Evolutionary conservation across 495 filamentous ascomycete genomes (phyloP), one percentile per base, ranked within the genome.

Genomic region (Penicillium cinerascens): DNA sequence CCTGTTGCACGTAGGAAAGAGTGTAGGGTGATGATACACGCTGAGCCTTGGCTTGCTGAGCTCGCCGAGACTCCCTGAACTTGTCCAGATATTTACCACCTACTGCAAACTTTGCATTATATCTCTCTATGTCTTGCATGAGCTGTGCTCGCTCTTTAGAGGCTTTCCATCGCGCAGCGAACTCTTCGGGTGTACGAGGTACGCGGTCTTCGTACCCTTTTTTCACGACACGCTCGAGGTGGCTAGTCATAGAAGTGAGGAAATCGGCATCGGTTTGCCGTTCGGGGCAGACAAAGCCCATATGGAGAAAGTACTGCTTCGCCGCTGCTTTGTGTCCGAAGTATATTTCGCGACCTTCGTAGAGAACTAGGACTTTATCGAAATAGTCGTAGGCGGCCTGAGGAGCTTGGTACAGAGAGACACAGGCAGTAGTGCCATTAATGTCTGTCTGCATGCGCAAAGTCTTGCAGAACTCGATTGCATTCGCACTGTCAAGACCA

Each of bases 401-500:
- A 29, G 81, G 85, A 0, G 88, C 88, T 64, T 92, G 88, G 58
- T 91, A 92, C 5, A 89, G 75, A 3, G 87, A 87, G 13, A 91
- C 86, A 38, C 87, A 86, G 6, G 86, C 88, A 22, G 82, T 82
- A 0, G 80, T 86, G 59, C 85, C 77, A 69, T 86, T 82, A 33
- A 89, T 73, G 58, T 89, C 82, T 7, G 87, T 86, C 56, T 85
- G 76, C 33, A 89, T 72, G 0, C 87, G 79, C 37, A 92, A 74
- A 0, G 84, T 82, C 59, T 88, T 83, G 53, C 78, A 70, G 35
- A 73, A 73, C 43, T 89, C 85, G 42, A 93, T 76, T 0, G 90
- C 90, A 0, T 88, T 93, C 9, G 84, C 87, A 2, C 86, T 84
- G 59, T 96, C 90, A 23, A 95, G 74, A 25, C 90, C 90, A 52